A percentile compares a stretch with the other conserved stretches of the same genome.
phyloP scores from a whole-genome alignment of 768 basidiomycete species.

The Naganishia vishniacii region DNA sequence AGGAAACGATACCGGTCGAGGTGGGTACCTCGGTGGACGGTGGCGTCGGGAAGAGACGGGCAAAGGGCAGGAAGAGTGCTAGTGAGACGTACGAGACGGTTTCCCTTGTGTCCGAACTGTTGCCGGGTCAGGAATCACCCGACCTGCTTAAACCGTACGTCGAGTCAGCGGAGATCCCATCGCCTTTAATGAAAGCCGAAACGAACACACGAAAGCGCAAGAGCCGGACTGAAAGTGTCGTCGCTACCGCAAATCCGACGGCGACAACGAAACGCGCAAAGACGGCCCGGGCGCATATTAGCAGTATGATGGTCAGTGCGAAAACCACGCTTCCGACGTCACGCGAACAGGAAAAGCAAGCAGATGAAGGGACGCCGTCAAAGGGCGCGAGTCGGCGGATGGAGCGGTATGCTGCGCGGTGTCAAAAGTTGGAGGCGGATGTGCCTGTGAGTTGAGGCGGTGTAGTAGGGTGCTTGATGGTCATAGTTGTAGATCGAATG shows the following conservation, averaged over 20 bases:
- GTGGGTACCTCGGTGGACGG: background rate
- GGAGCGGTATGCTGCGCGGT: background rate
- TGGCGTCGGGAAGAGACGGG: background rate
- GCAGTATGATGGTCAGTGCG: background rate
- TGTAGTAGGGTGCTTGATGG: too few relatives aligned
- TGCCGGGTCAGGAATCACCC: background rate
- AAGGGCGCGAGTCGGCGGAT: background rate
- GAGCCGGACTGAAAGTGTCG: background rate
- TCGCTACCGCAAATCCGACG: background rate
- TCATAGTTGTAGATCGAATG: too few relatives aligned
- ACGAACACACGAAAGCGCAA: background rate
- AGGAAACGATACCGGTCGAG: too few relatives aligned
- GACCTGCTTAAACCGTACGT: background rate
- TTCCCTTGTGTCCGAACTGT: background rate
- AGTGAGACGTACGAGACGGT: background rate
- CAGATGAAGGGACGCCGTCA: background rate
- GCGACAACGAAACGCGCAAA: background rate
- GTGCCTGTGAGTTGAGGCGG: too few relatives aligned
- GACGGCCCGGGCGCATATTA: background rate
- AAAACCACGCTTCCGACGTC: background rate
- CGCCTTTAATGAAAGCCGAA: too few relatives aligned
- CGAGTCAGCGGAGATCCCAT: background rate
- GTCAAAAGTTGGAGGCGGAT: background rate
- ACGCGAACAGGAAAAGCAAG: background rate
- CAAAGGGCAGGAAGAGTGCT: background rate